Percentiles rank a stretch among this genome's conserved stretches.
phyloP scores from a whole-genome alignment of 345 rosid species.

The Turnera subulata region DNA sequence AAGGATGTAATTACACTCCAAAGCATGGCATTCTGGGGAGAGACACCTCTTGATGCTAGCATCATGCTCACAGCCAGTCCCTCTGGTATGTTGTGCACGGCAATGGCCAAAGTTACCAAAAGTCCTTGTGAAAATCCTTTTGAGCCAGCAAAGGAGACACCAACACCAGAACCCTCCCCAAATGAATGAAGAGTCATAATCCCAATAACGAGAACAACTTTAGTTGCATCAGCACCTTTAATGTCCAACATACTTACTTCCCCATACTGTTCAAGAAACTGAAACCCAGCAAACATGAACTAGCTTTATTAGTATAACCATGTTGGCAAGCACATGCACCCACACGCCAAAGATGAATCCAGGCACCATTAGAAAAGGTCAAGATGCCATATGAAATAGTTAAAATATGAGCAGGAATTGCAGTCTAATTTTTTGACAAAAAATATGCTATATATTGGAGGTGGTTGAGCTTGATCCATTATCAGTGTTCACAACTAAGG shows the following conservation, averaged over 20 bases:
- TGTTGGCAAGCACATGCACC: background rate
- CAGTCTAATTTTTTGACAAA: no score
- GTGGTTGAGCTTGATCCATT: no score
- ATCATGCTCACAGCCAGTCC: constrained; percentile 99
- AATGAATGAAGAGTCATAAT: constrained; percentile 99
- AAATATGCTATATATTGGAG: no score
- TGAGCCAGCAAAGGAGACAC: constrained; percentile 98
- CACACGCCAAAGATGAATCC: background rate
- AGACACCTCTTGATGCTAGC: constrained; percentile 95
- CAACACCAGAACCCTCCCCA: constrained; percentile 99
- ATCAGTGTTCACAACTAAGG: no score
- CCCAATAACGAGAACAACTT: constrained; percentile 93
- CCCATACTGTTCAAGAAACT: constrained; percentile 93
- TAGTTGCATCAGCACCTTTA: constrained; percentile 92
- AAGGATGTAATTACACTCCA: constrained; percentile 98
- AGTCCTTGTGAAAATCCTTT: constrained; percentile 98
- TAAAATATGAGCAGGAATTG: no score
- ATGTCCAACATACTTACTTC: constrained; percentile 99
- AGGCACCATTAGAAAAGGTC: background rate
- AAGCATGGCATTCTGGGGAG: constrained; percentile 98
- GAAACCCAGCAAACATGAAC: constrained; percentile 23
- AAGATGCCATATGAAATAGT: no score
- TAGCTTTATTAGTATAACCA: constrained; percentile 1
- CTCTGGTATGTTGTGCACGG: constrained; percentile 97
- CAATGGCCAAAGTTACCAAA: constrained; percentile 93